Conservation (phyloP, 1,139 yeast species). For the Suhomyces wounanorum region DNA sequence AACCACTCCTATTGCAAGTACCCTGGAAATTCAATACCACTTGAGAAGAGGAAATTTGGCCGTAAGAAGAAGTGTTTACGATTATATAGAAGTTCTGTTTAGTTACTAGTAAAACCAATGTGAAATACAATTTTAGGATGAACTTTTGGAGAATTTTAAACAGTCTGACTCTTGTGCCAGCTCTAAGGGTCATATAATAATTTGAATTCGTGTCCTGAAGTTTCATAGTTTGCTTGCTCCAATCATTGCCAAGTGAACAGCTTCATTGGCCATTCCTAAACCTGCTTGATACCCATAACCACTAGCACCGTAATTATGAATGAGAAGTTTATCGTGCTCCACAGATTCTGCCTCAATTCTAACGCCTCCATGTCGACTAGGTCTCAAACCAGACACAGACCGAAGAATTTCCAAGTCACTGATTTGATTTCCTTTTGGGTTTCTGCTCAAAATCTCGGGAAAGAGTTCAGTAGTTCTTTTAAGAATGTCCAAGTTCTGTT, state of each 20-base stretch:
- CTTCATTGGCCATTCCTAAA: conserved; percentile 54
- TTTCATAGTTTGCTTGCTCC: neutral
- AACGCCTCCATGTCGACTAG: conserved; percentile 68
- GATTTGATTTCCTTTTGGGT: conserved; percentile 24
- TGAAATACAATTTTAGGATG: neutral
- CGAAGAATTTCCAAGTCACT: conserved; percentile 50
- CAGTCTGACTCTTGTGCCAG: neutral
- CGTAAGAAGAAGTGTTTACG: neutral
- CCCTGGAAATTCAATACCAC: neutral
- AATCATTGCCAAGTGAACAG: conserved; percentile 12
- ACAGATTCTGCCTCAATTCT: conserved; percentile 55
- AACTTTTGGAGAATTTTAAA: neutral
- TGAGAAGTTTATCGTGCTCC: conserved; percentile 32
- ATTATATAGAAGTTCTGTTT: neutral
- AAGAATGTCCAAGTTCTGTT: conserved; percentile 60
- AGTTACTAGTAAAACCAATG: neutral
- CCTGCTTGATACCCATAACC: conserved; percentile 82
- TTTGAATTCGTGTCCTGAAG: neutral
- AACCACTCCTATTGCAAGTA: neutral
- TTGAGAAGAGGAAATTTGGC: too few species aligned
- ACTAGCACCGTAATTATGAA: conserved; percentile 75
- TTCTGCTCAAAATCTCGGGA: conserved; percentile 51
- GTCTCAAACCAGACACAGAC: conserved; percentile 69
- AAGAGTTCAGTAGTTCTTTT: conserved; percentile 53
- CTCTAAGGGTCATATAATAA: neutral